Evolutionary conservation across 208 protist species (phyloP).

Genomic region (Acanthamoeba triangularis): DNA sequence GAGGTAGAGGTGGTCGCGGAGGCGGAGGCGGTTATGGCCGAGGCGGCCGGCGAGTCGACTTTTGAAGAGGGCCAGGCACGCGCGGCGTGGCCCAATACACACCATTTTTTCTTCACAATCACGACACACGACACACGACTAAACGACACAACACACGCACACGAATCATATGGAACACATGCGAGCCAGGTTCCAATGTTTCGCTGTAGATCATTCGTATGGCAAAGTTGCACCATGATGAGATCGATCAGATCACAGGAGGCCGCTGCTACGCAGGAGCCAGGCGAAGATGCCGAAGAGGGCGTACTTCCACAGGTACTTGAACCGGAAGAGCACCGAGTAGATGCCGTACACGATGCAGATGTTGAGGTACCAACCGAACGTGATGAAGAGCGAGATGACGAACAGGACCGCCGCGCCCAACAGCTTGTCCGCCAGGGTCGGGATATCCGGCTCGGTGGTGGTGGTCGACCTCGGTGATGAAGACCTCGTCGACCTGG

Average conservation of each 20-base stretch:
- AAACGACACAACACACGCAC: too few relatives aligned
- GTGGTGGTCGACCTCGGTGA: too few relatives aligned
- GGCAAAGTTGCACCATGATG: too few relatives aligned
- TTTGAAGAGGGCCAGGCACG: neutral
- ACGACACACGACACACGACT: too few relatives aligned
- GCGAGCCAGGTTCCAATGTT: too few relatives aligned
- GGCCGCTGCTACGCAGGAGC: neutral
- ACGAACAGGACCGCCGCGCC: neutral
- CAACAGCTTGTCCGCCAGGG: neutral
- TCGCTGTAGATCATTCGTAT: too few relatives aligned
- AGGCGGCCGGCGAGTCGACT: neutral
- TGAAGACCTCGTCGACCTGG: neutral
- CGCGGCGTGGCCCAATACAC: too few relatives aligned
- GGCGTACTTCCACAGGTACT: conserved; percentile 41
- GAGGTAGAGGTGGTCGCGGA: too few relatives aligned
- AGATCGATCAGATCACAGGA: too few relatives aligned
- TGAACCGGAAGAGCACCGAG: conserved; percentile 16
- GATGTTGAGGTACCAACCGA: neutral
- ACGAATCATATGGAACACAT: too few relatives aligned
- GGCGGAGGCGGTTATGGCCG: neutral
- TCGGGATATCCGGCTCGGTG: neutral
- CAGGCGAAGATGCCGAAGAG: neutral
- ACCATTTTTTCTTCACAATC: neutral
- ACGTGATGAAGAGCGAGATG: neutral
- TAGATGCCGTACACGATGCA: neutral